A percentile compares a stretch with the other conserved stretches of the same genome.
These are phyloP conservation scores for Cryphonectria parasitica DNA, from an alignment of 2,329 filamentous ascomycete species.

Conservation along the genomic window DNA sequence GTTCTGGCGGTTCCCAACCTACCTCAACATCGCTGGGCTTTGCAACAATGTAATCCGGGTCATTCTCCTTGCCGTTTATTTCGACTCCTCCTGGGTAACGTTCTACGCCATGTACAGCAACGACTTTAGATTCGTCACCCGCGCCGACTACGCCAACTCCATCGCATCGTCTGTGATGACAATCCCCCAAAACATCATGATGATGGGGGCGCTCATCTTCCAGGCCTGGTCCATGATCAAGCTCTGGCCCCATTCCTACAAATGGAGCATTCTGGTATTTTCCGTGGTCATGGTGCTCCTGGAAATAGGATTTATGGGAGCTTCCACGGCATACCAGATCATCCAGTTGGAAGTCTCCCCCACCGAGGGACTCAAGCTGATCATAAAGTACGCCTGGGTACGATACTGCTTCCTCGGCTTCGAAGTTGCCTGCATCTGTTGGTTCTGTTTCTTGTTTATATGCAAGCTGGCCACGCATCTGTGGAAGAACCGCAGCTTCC, in stretches of 20 bases:
- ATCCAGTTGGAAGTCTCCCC: conserved; percentile 35
- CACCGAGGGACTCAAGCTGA: conserved; percentile 9
- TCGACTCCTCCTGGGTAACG: conserved; percentile 62
- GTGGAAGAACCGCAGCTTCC: conserved; percentile 49
- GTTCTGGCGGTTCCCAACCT: conserved; percentile 64
- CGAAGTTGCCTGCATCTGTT: conserved; percentile 41
- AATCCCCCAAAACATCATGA: conserved; percentile 48
- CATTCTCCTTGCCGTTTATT: conserved; percentile 60
- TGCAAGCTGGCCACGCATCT: conserved; percentile 54
- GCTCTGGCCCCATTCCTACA: conserved; percentile 48
- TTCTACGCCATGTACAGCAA: conserved; percentile 62
- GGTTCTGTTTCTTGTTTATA: conserved; percentile 62
- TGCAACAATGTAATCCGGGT: conserved; percentile 63
- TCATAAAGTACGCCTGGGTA: conserved; percentile 40
- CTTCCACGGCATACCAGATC: conserved; percentile 44
- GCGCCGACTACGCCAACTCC: conserved; percentile 41
- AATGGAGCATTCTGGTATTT: conserved; percentile 34
- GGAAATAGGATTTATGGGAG: conserved; percentile 39
- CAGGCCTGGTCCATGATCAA: conserved; percentile 58
- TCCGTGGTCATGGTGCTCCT: conserved; percentile 42
- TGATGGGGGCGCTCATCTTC: conserved; percentile 52
- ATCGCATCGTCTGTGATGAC: conserved; percentile 47
- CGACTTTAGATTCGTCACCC: conserved; percentile 57
- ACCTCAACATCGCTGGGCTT: conserved; percentile 67
- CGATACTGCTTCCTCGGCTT: conserved; percentile 42